Conservation (phyloP, 306 rosid genomes). For the Vicia sativa region DNA sequence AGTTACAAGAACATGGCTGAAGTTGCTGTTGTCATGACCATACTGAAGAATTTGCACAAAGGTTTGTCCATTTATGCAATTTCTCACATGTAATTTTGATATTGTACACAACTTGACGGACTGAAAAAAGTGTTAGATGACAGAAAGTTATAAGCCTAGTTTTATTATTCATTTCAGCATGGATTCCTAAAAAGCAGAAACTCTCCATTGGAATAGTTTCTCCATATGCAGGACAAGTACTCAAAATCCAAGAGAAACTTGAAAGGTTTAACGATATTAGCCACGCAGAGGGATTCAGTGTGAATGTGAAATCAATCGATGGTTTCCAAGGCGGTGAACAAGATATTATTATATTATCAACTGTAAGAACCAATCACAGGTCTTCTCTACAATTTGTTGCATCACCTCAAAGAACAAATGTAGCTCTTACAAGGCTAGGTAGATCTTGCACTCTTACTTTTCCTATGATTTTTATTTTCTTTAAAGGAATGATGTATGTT, state of each 20-base stretch:
- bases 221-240: slow-evolving; percentile 75
- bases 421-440: slow-evolving; percentile 91
- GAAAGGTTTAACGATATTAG: slow-evolving; percentile 38
- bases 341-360: slow-evolving; percentile 67
- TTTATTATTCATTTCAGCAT: slow-evolving; percentile 37
- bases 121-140: too few relatives aligned
- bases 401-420: slow-evolving; percentile 61
- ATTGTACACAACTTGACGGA: too few relatives aligned
- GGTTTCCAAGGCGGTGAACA: slow-evolving; percentile 82
- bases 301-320: slow-evolving; percentile 68
- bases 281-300: slow-evolving; percentile 58
- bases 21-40: slow-evolving; percentile 51
- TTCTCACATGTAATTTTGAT: neutral
- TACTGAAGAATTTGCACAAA: slow-evolving; percentile 50
- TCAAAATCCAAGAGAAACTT: slow-evolving; percentile 47
- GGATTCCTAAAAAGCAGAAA: slow-evolving; percentile 36
- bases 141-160: too few relatives aligned
- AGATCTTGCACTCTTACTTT: neutral
- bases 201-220: slow-evolving; percentile 65
- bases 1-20: slow-evolving; percentile 69
- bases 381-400: slow-evolving; percentile 55
- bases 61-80: slow-evolving; percentile 38
- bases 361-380: slow-evolving; percentile 57
- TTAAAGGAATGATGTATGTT: neutral
- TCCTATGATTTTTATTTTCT: neutral